Evolutionary conservation across 1,139 yeast species (phyloP).

Genomic region (Taiozyma sp.): DNA sequence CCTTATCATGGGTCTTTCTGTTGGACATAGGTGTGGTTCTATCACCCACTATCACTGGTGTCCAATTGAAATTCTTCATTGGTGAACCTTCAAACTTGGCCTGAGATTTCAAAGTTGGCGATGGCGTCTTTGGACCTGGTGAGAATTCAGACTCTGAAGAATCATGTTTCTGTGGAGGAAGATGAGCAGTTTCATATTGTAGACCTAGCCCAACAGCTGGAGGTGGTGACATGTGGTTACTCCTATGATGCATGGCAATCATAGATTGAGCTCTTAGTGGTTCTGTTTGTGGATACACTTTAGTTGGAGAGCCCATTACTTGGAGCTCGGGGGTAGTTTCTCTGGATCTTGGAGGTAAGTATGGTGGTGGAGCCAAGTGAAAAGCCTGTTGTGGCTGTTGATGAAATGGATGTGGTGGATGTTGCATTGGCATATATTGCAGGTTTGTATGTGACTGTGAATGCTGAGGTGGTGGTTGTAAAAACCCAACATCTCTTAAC

Average conservation of each 20-base stretch:
- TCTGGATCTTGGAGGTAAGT: constrained; percentile 4
- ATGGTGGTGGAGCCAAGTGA: constrained; percentile 3
- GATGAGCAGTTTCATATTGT: background rate
- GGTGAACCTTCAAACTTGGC: constrained; percentile 22
- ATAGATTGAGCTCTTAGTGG: constrained; percentile 1
- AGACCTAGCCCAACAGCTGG: constrained; percentile 9
- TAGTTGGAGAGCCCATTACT: constrained; percentile 2
- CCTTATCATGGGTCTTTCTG: constrained; percentile 30
- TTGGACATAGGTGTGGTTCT: constrained; percentile 4
- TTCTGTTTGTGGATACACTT: background rate
- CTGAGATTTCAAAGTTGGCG: constrained; percentile 31
- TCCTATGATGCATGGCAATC: background rate
- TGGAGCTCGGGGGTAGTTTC: constrained; percentile 10
- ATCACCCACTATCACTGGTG: constrained; percentile 14
- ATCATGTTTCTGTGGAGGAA: background rate
- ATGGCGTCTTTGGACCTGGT: constrained; percentile 27
- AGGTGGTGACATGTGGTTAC: constrained; percentile 8
- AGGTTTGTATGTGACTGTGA: background rate
- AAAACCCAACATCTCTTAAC: background rate
- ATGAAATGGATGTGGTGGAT: background rate
- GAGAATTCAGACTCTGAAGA: constrained; percentile 10
- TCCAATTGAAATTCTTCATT: constrained; percentile 8
- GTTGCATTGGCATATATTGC: background rate
- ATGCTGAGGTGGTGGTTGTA: background rate
- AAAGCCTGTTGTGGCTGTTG: constrained; percentile 5